A percentile compares a stretch with the other conserved stretches of the same genome.
These are phyloP conservation scores for Trichosanthes cucumerina DNA, from an alignment of 306 rosid species.

Conservation along the genomic window DNA sequence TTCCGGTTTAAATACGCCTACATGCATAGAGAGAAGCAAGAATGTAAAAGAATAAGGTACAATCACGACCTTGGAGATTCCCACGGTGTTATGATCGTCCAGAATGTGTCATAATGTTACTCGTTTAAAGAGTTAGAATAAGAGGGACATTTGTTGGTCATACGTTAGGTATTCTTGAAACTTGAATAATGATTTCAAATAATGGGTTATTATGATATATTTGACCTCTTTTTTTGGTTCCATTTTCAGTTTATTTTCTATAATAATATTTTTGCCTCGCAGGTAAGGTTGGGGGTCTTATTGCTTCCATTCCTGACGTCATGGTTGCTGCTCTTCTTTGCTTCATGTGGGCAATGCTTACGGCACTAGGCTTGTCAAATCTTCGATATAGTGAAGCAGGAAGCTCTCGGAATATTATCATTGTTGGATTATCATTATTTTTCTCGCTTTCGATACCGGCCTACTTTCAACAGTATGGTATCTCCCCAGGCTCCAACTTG, in stretches of 20 bases:
- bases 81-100: neutral
- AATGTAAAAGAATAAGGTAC: neutral
- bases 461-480: slow-evolving; percentile 90
- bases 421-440: slow-evolving; percentile 88
- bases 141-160: neutral
- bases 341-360: slow-evolving; percentile 97
- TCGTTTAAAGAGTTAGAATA: neutral
- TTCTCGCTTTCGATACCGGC: slow-evolving; percentile 91
- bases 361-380: slow-evolving; percentile 91
- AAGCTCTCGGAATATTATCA: slow-evolving; percentile 94
- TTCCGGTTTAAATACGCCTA: neutral
- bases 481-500: slow-evolving; percentile 63
- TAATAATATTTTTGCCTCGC: slow-evolving; percentile 5
- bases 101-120: neutral
- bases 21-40: neutral
- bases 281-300: slow-evolving; percentile 96
- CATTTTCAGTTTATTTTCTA: neutral
- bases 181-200: neutral
- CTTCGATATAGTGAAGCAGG: slow-evolving; percentile 99
- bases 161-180: neutral
- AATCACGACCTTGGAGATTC: neutral
- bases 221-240: neutral
- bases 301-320: slow-evolving; percentile 94
- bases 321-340: slow-evolving; percentile 98
- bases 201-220: neutral